phyloP scores from a whole-genome alignment of 345 rosid genomes.

The Sisymbrium irio region DNA sequence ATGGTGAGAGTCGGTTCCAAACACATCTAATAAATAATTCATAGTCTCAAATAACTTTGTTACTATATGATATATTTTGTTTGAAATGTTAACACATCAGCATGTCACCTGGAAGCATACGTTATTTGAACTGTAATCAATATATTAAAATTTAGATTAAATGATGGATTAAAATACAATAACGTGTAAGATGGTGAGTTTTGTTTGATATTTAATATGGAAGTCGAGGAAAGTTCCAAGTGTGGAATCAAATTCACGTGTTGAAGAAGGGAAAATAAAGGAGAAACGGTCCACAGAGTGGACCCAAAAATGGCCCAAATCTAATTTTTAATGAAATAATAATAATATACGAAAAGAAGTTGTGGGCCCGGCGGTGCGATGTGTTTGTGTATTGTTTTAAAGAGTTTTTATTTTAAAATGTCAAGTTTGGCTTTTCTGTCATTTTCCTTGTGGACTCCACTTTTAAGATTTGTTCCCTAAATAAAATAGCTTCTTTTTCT shows the following conservation, averaged over 20 bases:
- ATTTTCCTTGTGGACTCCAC: constrained; percentile 27
- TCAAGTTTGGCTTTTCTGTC: constrained; percentile 13
- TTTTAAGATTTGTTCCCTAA: constrained; percentile 32
- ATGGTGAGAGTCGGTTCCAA: background rate
- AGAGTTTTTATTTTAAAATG: background rate
- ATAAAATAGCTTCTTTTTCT: constrained; percentile 13
- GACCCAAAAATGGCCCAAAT: constrained; percentile 28
- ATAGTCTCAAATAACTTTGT: background rate
- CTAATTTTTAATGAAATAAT: background rate
- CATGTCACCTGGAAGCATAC: constrained; percentile 20
- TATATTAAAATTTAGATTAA: background rate
- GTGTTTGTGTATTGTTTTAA: constrained; percentile 20
- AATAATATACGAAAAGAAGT: background rate
- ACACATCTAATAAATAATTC: background rate
- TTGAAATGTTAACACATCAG: background rate
- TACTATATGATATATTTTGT: background rate
- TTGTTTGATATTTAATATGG: constrained; percentile 7
- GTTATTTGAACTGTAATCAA: background rate
- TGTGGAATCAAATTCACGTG: constrained; percentile 37
- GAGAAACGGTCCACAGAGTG: constrained; percentile 29
- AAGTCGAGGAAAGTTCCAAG: constrained; percentile 36
- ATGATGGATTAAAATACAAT: background rate
- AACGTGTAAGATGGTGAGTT: constrained; percentile 5
- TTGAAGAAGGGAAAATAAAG: constrained; percentile 23
- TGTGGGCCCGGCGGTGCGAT: constrained; percentile 33